Evolutionary conservation across 495 filamentous ascomycete genomes (phyloP).

Genomic region (Clohesyomyces aquaticus): DNA sequence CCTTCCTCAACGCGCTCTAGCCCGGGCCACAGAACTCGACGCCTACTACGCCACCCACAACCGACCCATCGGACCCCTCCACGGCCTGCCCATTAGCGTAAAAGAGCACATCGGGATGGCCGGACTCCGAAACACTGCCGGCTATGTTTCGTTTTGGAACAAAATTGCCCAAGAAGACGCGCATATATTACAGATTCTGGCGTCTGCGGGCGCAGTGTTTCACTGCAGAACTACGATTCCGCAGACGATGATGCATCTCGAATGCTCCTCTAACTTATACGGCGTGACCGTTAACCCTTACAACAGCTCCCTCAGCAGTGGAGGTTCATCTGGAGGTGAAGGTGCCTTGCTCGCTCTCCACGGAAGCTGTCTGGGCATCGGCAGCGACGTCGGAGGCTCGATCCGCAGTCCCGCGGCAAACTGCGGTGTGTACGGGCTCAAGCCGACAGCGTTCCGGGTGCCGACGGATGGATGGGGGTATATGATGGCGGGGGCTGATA

Average conservation of each 20-base stretch:
- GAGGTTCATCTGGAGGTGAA: constrained; percentile 44
- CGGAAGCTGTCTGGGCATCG: constrained; percentile 41
- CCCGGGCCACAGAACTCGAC: constrained; percentile 47
- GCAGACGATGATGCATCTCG: constrained; percentile 65
- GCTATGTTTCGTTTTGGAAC: constrained; percentile 54
- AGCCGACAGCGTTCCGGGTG: constrained; percentile 63
- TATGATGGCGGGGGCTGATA: constrained; percentile 60
- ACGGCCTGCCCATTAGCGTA: constrained; percentile 69
- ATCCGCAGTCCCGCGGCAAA: constrained; percentile 61
- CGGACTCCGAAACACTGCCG: constrained; percentile 55
- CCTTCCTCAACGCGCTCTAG: constrained; percentile 53
- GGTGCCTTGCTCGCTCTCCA: constrained; percentile 41
- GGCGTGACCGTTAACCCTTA: constrained; percentile 50
- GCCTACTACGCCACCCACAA: constrained; percentile 40
- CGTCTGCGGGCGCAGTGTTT: constrained; percentile 55
- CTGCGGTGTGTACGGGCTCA: constrained; percentile 67
- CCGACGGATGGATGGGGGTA: constrained; percentile 57
- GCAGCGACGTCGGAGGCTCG: constrained; percentile 43
- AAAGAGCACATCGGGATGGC: constrained; percentile 68
- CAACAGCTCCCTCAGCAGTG: constrained; percentile 39
- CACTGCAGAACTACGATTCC: constrained; percentile 60
- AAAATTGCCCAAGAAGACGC: constrained; percentile 52
- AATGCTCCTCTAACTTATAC: constrained; percentile 62
- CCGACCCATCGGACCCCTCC: constrained; percentile 62
- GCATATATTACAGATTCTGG: constrained; percentile 54